These are phyloP conservation scores for Ochromonadaceae sp. DNA, from an alignment of 352 stramenopile species.

Conservation along the genomic window DNA sequence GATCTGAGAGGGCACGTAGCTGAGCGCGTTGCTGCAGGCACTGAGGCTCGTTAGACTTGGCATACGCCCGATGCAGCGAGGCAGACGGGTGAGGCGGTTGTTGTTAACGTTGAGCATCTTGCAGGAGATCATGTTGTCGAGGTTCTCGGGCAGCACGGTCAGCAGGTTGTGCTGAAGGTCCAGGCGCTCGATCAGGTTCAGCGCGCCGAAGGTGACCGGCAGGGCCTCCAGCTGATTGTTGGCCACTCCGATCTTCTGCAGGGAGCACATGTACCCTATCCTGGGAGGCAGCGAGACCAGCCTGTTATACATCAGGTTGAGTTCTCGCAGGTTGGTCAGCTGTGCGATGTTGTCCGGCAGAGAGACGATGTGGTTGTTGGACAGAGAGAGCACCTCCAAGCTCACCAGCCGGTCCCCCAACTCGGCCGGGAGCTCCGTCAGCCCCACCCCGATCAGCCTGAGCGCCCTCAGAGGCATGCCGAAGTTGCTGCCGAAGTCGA, in stretches of 20 bases:
- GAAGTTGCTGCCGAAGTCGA: background rate
- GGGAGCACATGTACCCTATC: constrained; percentile 38
- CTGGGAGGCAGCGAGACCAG: constrained; percentile 41
- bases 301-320: constrained; percentile 48
- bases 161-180: constrained; percentile 43
- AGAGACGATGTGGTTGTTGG: constrained; percentile 30
- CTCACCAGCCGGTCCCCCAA: background rate
- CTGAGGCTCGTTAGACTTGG: background rate
- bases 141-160: constrained; percentile 19
- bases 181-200: constrained; percentile 35
- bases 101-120: background rate
- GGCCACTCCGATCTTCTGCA: constrained; percentile 36
- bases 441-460: constrained; percentile 1
- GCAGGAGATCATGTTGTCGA: background rate
- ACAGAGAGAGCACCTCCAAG: constrained; percentile 32
- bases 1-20: background rate
- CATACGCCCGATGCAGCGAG: constrained; percentile 6
- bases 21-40: background rate
- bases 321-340: constrained; percentile 20
- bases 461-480: background rate
- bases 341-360: constrained; percentile 12
- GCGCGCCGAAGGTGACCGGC: constrained; percentile 39
- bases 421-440: background rate
- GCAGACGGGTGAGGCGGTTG: background rate
- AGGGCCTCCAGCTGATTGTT: constrained; percentile 41